A percentile compares a stretch with the other conserved stretches of the same genome.
These are phyloP conservation scores for Ceratocystis alfenasii DNA, from an alignment of 2,329 filamentous ascomycete genomes.

Conservation along the genomic window DNA sequence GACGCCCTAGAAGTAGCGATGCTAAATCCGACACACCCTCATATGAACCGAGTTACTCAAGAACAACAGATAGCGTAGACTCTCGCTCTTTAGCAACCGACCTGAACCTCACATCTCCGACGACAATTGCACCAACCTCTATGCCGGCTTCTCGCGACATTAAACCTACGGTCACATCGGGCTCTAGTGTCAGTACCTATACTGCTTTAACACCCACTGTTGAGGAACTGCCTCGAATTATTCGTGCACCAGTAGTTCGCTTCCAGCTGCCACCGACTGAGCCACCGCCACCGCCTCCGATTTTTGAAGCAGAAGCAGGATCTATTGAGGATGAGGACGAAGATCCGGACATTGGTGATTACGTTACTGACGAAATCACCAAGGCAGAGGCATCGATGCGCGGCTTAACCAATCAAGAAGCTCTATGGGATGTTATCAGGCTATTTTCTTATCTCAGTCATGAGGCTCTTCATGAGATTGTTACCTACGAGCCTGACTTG, in stretches of 20 bases:
- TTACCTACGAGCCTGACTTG: conserved; percentile 33
- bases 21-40: conserved; percentile 32
- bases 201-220: background rate
- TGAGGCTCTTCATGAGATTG: conserved; percentile 38
- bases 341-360: conserved; percentile 47
- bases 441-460: conserved; percentile 40
- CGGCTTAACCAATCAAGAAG: conserved; percentile 33
- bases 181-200: background rate
- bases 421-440: conserved; percentile 35
- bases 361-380: conserved; percentile 42
- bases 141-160: background rate
- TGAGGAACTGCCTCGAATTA: conserved; percentile 23
- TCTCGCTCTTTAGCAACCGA: background rate
- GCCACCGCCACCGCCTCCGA: conserved; percentile 26
- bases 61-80: background rate
- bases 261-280: conserved; percentile 34
- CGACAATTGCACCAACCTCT: conserved; percentile 6
- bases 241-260: conserved; percentile 29
- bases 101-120: conserved; percentile 10
- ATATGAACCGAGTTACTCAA: conserved; percentile 2
- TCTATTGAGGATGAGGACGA: conserved; percentile 33
- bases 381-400: conserved; percentile 41
- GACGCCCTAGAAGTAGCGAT: conserved; percentile 43
- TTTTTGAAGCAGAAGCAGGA: conserved; percentile 15
- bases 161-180: conserved; percentile 3